Percentiles rank a stretch among this genome's conserved stretches.
phyloP scores from a whole-genome alignment of 257 asterid species.

The Vinca minor region DNA sequence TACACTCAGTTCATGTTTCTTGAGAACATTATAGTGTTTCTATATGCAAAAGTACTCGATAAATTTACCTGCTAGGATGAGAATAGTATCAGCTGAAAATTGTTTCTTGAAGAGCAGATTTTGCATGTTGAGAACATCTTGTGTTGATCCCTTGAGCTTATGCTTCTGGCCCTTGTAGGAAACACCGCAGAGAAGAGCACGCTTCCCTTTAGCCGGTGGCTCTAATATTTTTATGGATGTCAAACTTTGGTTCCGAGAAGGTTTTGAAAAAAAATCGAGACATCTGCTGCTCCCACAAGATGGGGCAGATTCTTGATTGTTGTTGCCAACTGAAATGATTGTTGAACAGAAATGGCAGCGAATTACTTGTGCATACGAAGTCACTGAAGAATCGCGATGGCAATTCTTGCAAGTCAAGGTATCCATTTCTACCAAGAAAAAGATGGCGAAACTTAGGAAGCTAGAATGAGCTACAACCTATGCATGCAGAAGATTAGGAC shows the following conservation, averaged over 20 bases:
- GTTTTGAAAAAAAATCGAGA: background rate
- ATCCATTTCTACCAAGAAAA: background rate
- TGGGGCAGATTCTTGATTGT: constrained; percentile 1
- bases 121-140: constrained; percentile 34
- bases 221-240: constrained; percentile 1
- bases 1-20: background rate
- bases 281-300: constrained; percentile 8
- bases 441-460: background rate
- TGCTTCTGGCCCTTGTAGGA: constrained; percentile 44
- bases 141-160: constrained; percentile 44
- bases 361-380: background rate
- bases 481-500: background rate
- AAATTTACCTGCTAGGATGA: constrained; percentile 49
- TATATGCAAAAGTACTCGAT: background rate
- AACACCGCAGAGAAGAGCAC: constrained; percentile 56
- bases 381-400: background rate
- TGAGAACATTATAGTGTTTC: background rate
- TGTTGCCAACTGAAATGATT: constrained; percentile 7
- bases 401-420: constrained; percentile 16
- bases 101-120: constrained; percentile 19
- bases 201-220: constrained; percentile 33
- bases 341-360: constrained; percentile 23
- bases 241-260: background rate
- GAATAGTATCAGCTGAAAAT: constrained; percentile 35
- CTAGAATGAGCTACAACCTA: background rate